These are phyloP conservation scores for Apophysomyces ossiformis DNA, from an alignment of 371 early-diverging fungal species.

Conservation along the genomic window DNA sequence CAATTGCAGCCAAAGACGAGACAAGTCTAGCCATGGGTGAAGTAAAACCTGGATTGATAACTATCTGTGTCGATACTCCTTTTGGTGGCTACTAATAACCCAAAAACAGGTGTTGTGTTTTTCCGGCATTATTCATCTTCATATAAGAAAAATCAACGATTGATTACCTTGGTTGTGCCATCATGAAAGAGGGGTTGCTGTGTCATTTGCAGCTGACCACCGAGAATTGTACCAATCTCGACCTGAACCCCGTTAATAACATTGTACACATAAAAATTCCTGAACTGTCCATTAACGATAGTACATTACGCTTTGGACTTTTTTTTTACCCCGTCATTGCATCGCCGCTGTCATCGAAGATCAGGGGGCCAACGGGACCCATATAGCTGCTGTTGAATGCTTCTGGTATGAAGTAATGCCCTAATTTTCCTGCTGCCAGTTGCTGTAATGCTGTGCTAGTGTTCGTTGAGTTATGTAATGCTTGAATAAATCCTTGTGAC, in stretches of 20 bases:
- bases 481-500: constrained; percentile 23
- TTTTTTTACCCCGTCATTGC: constrained; percentile 19
- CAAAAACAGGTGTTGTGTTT: neutral
- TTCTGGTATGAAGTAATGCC: constrained; percentile 21
- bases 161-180: constrained; percentile 30
- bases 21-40: constrained; percentile 36
- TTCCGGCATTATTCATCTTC: neutral
- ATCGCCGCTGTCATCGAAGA: constrained; percentile 42
- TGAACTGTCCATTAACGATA: constrained; percentile 7
- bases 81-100: constrained; percentile 20
- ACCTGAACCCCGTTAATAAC: constrained; percentile 32
- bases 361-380: constrained; percentile 46
- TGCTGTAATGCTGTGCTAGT: constrained; percentile 23
- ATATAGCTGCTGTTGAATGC: constrained; percentile 43
- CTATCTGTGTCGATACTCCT: constrained; percentile 29
- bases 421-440: constrained; percentile 28
- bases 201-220: constrained; percentile 35
- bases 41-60: constrained; percentile 37
- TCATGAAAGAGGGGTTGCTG: constrained; percentile 38
- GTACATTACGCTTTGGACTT: neutral
- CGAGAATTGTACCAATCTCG: constrained; percentile 35
- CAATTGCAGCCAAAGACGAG: constrained; percentile 25
- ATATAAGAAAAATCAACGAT: neutral
- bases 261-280: constrained; percentile 45
- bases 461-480: constrained; percentile 24